Percentiles rank a stretch among this genome's conserved stretches.
Conservation (phyloP, 2,329 filamentous ascomycete species). For the Penicillium palitans region DNA sequence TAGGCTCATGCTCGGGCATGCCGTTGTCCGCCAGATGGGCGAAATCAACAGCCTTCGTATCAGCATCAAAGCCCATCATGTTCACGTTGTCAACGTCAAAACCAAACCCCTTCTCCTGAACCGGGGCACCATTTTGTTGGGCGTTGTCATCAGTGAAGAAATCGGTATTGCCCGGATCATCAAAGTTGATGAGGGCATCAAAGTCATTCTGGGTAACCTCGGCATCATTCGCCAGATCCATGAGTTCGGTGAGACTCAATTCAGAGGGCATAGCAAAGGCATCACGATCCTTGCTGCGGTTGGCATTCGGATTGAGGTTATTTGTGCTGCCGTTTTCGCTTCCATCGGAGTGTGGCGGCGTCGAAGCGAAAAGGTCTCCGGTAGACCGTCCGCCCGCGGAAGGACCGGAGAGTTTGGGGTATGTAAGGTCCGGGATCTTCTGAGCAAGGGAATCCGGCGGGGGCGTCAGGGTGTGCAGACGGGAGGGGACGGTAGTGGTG, state of each 20-base stretch:
- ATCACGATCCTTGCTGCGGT: conserved; percentile 22
- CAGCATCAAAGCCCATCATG: conserved; percentile 22
- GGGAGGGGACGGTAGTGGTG: conserved; percentile 14
- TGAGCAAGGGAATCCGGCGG: conserved; percentile 44
- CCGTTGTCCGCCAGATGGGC: conserved; percentile 14
- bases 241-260: conserved; percentile 43
- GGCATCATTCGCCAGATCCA: conserved; percentile 47
- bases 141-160: conserved; percentile 36
- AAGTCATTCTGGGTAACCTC: conserved; percentile 49
- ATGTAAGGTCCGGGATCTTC: conserved; percentile 42
- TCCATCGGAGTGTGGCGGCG: conserved; percentile 44
- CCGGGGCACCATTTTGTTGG: background rate
- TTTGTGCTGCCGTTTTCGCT: conserved; percentile 46
- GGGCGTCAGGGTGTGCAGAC: conserved; percentile 40
- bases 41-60: conserved; percentile 24
- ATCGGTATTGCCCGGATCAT: conserved; percentile 40
- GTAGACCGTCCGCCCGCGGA: conserved; percentile 21
- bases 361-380: conserved; percentile 41
- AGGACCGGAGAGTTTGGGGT: conserved; percentile 28
- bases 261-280: conserved; percentile 37
- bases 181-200: conserved; percentile 49
- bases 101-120: conserved; percentile 23
- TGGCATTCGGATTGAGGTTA: conserved; percentile 36
- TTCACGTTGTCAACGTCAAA: conserved; percentile 23
- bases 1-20: background rate